A percentile compares a stretch with the other conserved stretches of the same genome.
Conservation (phyloP, 768 basidiomycete genomes). For the Auriscalpium microsporum region DNA sequence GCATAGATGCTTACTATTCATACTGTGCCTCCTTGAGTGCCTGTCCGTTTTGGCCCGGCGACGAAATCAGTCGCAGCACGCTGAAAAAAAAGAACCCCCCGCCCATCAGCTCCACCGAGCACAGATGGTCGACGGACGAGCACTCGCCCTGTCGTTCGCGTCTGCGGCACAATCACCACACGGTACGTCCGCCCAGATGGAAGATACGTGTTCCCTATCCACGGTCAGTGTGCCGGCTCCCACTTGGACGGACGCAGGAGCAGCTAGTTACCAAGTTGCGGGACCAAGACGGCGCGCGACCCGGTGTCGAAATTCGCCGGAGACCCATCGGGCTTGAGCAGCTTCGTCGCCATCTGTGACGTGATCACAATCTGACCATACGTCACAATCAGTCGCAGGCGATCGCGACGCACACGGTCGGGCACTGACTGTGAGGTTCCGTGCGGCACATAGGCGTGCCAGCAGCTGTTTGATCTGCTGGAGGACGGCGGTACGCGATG, state of each 20-base stretch:
- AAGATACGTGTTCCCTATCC: conserved; percentile 29
- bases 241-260: background rate
- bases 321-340: conserved; percentile 55
- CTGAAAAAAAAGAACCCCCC: conserved; percentile 21
- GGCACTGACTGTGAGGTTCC: conserved; percentile 13
- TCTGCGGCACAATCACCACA: conserved; percentile 32
- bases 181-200: conserved; percentile 37
- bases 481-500: conserved; percentile 36
- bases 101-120: conserved; percentile 1
- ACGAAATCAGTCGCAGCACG: conserved; percentile 31
- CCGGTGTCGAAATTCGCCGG: conserved; percentile 60
- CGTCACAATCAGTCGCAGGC: background rate
- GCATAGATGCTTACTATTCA: conserved; percentile 18
- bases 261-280: conserved; percentile 45
- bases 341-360: conserved; percentile 62
- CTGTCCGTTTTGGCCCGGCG: conserved; percentile 23
- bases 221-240: conserved; percentile 1
- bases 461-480: conserved; percentile 47
- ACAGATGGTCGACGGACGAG: conserved; percentile 1
- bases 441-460: conserved; percentile 37
- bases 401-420: background rate
- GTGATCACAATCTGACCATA: conserved; percentile 43
- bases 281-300: conserved; percentile 54
- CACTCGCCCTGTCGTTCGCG: conserved; percentile 34
- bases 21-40: conserved; percentile 19